Evolutionary conservation across 2,329 filamentous ascomycete genomes (phyloP).

Genomic region (Penicillium hordei): DNA sequence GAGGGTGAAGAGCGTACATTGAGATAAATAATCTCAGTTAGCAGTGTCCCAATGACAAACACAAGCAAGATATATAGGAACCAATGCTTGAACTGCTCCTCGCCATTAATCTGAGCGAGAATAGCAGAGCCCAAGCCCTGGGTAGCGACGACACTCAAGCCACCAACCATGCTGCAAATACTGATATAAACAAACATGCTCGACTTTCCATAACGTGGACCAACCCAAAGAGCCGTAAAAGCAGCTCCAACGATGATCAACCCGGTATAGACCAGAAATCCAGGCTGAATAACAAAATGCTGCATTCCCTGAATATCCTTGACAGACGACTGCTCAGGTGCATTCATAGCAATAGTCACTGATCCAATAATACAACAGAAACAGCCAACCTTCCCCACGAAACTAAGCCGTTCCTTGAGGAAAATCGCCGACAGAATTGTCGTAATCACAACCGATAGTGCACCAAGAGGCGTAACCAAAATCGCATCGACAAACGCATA

Average conservation of each 20-base stretch:
- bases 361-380: conserved; percentile 94
- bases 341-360: conserved; percentile 91
- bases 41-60: conserved; percentile 82
- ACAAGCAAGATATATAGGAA: conserved; percentile 89
- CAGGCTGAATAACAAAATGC: conserved; percentile 77
- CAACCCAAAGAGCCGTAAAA: conserved; percentile 75
- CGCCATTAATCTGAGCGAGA: conserved; percentile 77
- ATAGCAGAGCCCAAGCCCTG: conserved; percentile 91
- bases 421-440: conserved; percentile 92
- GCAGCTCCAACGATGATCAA: conserved; percentile 72
- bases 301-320: conserved; percentile 91
- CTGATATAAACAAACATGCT: conserved; percentile 97
- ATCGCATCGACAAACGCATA: conserved; percentile 98
- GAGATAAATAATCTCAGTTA: conserved; percentile 92
- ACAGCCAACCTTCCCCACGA: conserved; percentile 94
- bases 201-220: conserved; percentile 87
- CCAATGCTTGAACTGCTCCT: conserved; percentile 93
- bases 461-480: conserved; percentile 86
- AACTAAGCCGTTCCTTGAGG: conserved; percentile 89
- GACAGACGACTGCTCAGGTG: conserved; percentile 80
- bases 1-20: conserved; percentile 68
- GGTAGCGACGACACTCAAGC: conserved; percentile 89
- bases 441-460: conserved; percentile 87
- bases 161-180: conserved; percentile 93
- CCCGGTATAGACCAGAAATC: conserved; percentile 81